Evolutionary conservation across 306 rosid genomes (phyloP).

Genomic region (Mimosa pudica): DNA sequence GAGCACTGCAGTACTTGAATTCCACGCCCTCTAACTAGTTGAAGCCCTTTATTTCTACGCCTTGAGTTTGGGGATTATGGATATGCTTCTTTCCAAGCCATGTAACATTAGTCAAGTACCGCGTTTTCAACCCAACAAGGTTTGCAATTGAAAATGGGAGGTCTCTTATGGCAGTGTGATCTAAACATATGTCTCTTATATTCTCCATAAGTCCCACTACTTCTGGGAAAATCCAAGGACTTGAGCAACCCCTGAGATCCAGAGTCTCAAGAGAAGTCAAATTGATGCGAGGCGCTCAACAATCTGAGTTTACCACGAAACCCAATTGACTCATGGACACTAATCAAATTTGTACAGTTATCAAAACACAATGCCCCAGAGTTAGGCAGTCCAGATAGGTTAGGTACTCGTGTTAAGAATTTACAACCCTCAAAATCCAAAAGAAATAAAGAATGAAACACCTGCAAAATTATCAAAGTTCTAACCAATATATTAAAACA

Average conservation of each 20-base stretch:
- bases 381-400: background rate
- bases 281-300: conserved; percentile 5
- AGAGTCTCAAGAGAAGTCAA: conserved; percentile 25
- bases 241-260: background rate
- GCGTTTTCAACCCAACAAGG: background rate
- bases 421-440: background rate
- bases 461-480: conserved; percentile 3
- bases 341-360: background rate
- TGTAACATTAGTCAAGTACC: background rate
- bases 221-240: conserved; percentile 26
- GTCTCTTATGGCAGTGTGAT: background rate
- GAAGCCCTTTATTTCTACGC: too few relatives aligned
- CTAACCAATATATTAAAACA: too few relatives aligned
- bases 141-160: conserved; percentile 21
- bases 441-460: background rate
- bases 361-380: background rate
- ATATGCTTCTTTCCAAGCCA: background rate
- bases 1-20: too few relatives aligned
- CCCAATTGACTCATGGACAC: conserved; percentile 3
- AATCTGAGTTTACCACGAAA: background rate
- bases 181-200: background rate
- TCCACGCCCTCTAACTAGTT: too few relatives aligned
- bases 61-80: background rate
- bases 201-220: background rate
- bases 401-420: background rate